Conservation (phyloP, 345 rosid genomes). For the Brassica juncea region DNA sequence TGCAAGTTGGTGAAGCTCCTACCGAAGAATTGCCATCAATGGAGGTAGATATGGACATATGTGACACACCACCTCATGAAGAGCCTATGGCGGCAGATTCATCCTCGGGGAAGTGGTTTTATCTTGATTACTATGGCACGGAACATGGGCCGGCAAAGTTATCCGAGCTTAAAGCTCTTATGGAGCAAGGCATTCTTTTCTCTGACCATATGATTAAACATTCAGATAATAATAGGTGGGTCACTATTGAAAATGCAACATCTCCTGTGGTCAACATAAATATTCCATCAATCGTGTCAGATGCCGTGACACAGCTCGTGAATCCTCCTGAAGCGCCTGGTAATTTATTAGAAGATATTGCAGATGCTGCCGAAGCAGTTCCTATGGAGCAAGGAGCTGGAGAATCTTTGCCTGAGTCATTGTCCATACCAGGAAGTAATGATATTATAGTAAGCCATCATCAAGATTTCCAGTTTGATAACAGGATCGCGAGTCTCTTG, state of each 20-base stretch:
- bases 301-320: constrained; percentile 68
- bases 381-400: constrained; percentile 44
- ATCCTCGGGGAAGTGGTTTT: constrained; percentile 83
- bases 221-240: constrained; percentile 85
- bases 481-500: constrained; percentile 70
- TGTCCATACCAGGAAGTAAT: constrained; percentile 33
- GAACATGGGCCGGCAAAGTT: constrained; percentile 88
- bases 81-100: constrained; percentile 55
- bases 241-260: constrained; percentile 92
- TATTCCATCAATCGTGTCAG: constrained; percentile 54
- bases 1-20: constrained; percentile 51
- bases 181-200: constrained; percentile 75
- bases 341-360: constrained; percentile 68
- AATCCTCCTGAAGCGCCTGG: constrained; percentile 98
- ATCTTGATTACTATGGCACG: constrained; percentile 81
- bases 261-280: constrained; percentile 66
- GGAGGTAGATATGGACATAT: constrained; percentile 99
- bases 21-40: constrained; percentile 79
- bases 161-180: constrained; percentile 72
- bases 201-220: constrained; percentile 95
- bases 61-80: constrained; percentile 81
- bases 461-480: constrained; percentile 68
- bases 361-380: constrained; percentile 49
- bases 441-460: constrained; percentile 39
- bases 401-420: constrained; percentile 31